Evolutionary conservation across 75 land plant genomes (phyloP).

Genomic region (Azolla pinnata): DNA sequence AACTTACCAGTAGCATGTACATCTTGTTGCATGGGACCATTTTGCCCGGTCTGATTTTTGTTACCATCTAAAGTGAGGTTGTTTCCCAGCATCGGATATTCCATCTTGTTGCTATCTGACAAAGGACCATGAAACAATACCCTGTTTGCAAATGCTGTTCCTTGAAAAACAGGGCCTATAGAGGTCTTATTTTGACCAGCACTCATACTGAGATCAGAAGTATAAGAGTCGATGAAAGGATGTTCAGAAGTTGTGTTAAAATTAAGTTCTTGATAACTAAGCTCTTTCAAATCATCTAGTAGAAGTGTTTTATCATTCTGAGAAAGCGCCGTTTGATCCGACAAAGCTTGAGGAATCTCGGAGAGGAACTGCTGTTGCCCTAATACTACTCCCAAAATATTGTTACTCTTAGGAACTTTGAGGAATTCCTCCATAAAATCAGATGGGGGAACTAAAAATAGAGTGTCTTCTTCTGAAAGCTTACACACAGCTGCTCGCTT

Average conservation of each 20-base stretch:
- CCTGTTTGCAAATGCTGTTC: too few species aligned
- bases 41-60: too few species aligned
- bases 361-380: constrained; percentile 56
- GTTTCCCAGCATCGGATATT: too few species aligned
- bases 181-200: too few species aligned
- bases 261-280: constrained; percentile 16
- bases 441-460: constrained; percentile 95
- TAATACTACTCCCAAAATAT: constrained; percentile 81
- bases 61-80: too few species aligned
- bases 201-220: too few species aligned
- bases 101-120: too few species aligned
- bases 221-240: too few species aligned
- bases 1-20: too few species aligned
- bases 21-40: too few species aligned
- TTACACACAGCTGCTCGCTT: constrained; percentile 87
- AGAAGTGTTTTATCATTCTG: constrained; percentile 13
- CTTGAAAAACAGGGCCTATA: too few species aligned
- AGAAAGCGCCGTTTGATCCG: constrained; percentile 15
- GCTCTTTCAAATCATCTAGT: neutral
- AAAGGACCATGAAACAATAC: too few species aligned
- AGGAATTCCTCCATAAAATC: constrained; percentile 74
- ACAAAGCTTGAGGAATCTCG: constrained; percentile 17
- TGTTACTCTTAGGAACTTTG: constrained; percentile 75
- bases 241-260: constrained; percentile 16
- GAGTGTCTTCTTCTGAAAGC: constrained; percentile 56